Percentiles rank a stretch among this genome's conserved stretches.
Evolutionary conservation across 208 protist genomes (phyloP).

Genomic region (Leishmania lainsoni): DNA sequence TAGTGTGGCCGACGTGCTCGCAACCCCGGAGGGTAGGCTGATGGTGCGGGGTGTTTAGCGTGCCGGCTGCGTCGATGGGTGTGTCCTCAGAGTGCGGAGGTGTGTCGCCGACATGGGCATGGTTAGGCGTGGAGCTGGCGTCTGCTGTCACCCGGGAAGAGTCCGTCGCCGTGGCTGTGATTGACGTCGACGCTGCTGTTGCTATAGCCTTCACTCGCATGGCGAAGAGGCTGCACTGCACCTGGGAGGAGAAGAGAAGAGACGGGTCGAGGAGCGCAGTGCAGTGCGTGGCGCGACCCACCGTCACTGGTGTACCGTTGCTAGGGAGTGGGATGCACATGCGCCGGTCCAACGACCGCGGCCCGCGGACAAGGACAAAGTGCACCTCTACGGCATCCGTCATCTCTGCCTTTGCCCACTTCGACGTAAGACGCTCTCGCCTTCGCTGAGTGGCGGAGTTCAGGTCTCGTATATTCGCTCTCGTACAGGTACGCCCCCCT

Average conservation of each 20-base stretch:
- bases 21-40: not conserved
- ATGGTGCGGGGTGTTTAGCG: not conserved
- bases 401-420: not conserved
- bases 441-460: not conserved
- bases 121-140: not conserved
- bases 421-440: too few relatives aligned
- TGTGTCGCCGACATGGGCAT: not conserved
- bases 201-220: conserved; percentile 17
- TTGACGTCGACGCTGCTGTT: not conserved
- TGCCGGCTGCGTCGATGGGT: conserved; percentile 1
- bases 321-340: conserved; percentile 41
- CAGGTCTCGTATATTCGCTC: not conserved
- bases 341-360: conserved; percentile 43
- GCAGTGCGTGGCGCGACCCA: conserved; percentile 70
- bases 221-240: conserved; percentile 69
- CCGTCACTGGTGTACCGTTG: conserved; percentile 53
- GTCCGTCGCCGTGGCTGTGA: not conserved
- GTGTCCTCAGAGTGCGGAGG: not conserved
- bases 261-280: conserved; percentile 62
- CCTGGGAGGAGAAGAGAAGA: conserved; percentile 81
- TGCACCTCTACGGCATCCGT: conserved; percentile 27
- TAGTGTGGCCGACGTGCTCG: not conserved
- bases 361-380: conserved; percentile 73
- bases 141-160: not conserved
- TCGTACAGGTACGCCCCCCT: not conserved